Base-by-base conservation (phyloP, 768 basidiomycete species). In the Leccinum longicurvipes region DNA sequence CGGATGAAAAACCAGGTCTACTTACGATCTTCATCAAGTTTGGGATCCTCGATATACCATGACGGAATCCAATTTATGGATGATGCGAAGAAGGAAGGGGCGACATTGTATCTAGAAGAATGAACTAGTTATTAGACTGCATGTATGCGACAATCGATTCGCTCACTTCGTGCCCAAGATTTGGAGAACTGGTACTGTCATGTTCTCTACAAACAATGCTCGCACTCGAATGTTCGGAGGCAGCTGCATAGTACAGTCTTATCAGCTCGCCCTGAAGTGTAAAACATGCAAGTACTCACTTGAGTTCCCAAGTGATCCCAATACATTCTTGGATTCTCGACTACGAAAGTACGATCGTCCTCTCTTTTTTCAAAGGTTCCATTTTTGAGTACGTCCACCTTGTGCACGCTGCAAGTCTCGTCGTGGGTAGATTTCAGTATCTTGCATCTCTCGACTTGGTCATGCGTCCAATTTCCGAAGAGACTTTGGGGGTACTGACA, bases 31-130 rank as follows among this genome's bases (percentile, higher is more conserved):
- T 69, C 57, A 0, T 68, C 67, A 23, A 63, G 56, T 21, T 64
- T 57, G 2, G 77, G 67, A 41, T 79, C 79, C 62, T 85, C 84
- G 57, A 84, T 77, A 42, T 81, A 87, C 51, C 83, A 79, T 1
- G 83, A 82, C 0, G 85, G 86, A 47, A 86, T 87, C 84, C 83
- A 85, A 59, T 82, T 85, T 14, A 78, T 63, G 0, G 83, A 81
- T 1, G 83, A 84, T 0, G 83, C 81, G 62, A 84, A 86, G 63
- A 81, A 85, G 70, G 85, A 85, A 1, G 84, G 84, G 56, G 85
- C 84, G 39, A 85, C 76, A 53, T 77, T 77, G 57, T 79, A 84
- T 63, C 84, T 74, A 24, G 8, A 9, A n/a, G 14, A 24, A 45
- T 57, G 47, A 62, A 53, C 34, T 10, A 6, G 5, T n/a, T 23